Evolutionary conservation across 306 rosid genomes (phyloP).

Genomic region (Prunus padus): DNA sequence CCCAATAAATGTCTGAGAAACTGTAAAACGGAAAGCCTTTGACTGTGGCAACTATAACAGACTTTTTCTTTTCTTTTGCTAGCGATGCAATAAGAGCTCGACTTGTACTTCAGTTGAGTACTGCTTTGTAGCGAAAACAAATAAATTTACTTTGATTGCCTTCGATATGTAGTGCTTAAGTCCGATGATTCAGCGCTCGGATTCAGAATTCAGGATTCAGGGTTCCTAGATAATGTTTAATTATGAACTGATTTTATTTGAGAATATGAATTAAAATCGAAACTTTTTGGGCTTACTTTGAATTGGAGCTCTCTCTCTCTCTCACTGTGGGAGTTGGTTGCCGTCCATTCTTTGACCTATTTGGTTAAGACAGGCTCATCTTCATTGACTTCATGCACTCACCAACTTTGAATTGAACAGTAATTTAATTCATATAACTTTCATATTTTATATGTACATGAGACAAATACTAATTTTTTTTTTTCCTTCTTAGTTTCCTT

Average conservation of each 20-base stretch:
- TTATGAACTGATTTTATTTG: too few species aligned
- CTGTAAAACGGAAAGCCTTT: background rate
- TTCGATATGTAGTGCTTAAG: too few species aligned
- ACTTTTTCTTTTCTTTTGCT: background rate
- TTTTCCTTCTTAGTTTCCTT: background rate
- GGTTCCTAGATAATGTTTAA: too few species aligned
- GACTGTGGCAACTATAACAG: too few species aligned
- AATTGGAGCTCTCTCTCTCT: background rate
- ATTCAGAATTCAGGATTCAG: too few species aligned
- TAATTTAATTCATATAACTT: background rate
- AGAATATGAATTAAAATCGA: too few species aligned
- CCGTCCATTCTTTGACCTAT: background rate
- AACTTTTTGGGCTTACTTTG: background rate
- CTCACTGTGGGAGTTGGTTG: background rate
- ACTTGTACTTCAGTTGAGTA: background rate
- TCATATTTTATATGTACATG: background rate
- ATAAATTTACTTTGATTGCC: background rate
- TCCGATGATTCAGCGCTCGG: too few species aligned
- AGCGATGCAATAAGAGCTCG: background rate
- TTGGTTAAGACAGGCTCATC: background rate
- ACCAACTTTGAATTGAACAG: constrained; percentile 10
- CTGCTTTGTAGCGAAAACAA: background rate
- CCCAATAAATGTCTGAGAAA: background rate
- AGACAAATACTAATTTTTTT: background rate
- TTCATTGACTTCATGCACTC: background rate